A percentile compares a stretch with the other conserved stretches of the same genome.
These are phyloP conservation scores for Didymella keratinophila DNA, from an alignment of 2,329 filamentous ascomycete genomes.

Conservation along the genomic window DNA sequence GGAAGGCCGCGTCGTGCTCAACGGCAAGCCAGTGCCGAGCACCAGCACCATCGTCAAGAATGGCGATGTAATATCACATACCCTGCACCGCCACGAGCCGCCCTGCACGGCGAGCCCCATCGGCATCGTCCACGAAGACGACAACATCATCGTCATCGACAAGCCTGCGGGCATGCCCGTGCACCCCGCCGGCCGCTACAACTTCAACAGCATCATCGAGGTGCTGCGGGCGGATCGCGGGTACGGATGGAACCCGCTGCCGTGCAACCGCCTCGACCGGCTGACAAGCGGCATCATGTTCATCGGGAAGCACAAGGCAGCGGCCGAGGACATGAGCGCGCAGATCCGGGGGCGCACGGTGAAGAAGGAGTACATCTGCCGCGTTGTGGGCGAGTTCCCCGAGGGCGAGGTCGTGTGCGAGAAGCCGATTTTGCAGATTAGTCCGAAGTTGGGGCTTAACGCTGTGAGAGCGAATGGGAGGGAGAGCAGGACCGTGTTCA, in stretches of 20 bases:
- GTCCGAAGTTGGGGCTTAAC: slow-evolving; percentile 92
- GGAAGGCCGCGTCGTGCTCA: slow-evolving; percentile 78
- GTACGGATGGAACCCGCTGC: slow-evolving; percentile 66
- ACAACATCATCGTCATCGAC: slow-evolving; percentile 94
- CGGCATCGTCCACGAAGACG: slow-evolving; percentile 85
- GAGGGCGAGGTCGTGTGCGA: slow-evolving; percentile 91
- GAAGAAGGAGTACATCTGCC: slow-evolving; percentile 92
- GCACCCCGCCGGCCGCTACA: slow-evolving; percentile 93
- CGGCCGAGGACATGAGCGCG: slow-evolving; percentile 76
- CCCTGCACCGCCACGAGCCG: slow-evolving; percentile 92
- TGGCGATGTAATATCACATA: slow-evolving; percentile 91
- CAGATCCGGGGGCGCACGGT: slow-evolving; percentile 84
- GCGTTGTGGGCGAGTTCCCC: slow-evolving; percentile 90
- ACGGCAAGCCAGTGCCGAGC: slow-evolving; percentile 72
- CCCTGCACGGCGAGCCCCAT: slow-evolving; percentile 85
- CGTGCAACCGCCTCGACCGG: slow-evolving; percentile 93
- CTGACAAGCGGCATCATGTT: slow-evolving; percentile 99
- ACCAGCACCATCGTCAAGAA: slow-evolving; percentile 80
- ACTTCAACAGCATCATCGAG: slow-evolving; percentile 92
- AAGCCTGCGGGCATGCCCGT: slow-evolving; percentile 96
- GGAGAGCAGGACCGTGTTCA: slow-evolving; percentile 88
- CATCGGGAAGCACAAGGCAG: slow-evolving; percentile 83
- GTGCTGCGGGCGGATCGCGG: slow-evolving; percentile 83
- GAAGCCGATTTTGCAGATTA: slow-evolving; percentile 91
- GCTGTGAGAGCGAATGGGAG: slow-evolving; percentile 94